Base-by-base conservation (phyloP, 331 rosid genomes). In the Quercus tomentella region DNA sequence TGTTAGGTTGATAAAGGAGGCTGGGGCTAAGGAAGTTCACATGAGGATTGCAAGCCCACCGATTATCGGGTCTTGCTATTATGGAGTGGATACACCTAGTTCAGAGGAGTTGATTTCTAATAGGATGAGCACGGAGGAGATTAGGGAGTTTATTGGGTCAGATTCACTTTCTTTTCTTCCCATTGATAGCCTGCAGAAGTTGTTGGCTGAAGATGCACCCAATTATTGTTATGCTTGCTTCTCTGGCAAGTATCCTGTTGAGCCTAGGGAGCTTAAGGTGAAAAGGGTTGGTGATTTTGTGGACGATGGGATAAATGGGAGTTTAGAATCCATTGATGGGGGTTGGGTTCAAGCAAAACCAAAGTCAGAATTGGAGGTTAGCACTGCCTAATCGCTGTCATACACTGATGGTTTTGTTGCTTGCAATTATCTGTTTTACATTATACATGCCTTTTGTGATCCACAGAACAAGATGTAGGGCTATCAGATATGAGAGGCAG, bases 21-120 rank as follows among this genome's bases (percentile, higher is more conserved):
- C 97, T 7, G 99, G 97, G 9, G 99, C 99, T 0, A 95, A 86
- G 65, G 97, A 95, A 72, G 97, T 95, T 67, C 99, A 95, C 65
- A 90, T 95, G 97, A 92, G 97, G 81, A 93, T 95, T 71, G 97
- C 97, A 3, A 85, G 96, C 70, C 99, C 99, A 0, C 97, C 99
- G 0, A 95, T 95, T 2, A 84, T 93, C 14, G 96, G 73, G 2
- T 92, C 99, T 0, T 95, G 99, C 62, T 95, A 92, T 73, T 95
- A 95, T 80, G 99, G 97, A 7, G 97, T 95, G 58, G 99, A 95
- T 82, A 92, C 97, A 8, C 99, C 99, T 6, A 95, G 96, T 22
- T 76, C 97, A 0, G 90, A 86, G 79, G 97, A 95, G 80, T 77
- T 95, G 86, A 92, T 95, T 2, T 95, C 99, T 14, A 92, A 95